These are phyloP conservation scores for Dictyophora rubrovolvata DNA, from an alignment of 768 basidiomycete genomes.

Conservation along the genomic window DNA sequence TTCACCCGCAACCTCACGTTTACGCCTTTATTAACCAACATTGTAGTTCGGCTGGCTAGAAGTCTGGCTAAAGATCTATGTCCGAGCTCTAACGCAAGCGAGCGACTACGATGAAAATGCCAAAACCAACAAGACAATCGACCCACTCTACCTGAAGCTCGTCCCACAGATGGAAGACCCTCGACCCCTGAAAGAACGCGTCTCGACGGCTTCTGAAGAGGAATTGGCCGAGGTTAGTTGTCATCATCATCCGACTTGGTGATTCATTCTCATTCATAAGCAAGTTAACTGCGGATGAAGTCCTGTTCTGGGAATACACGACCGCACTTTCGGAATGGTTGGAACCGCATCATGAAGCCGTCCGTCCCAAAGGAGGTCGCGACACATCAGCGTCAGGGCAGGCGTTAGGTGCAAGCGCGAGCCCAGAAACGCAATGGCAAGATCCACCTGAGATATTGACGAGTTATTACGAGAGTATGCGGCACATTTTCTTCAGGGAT, in stretches of 20 bases:
- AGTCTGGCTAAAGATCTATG: conserved; percentile 66
- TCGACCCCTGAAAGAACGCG: conserved; percentile 47
- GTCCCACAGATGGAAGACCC: conserved; percentile 32
- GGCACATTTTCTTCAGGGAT: no score
- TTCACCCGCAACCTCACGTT: neutral
- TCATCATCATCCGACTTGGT: conserved; percentile 6
- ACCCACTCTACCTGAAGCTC: conserved; percentile 58
- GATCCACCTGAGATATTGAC: conserved; percentile 47
- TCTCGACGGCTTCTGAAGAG: conserved; percentile 37
- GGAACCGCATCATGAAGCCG: conserved; percentile 62
- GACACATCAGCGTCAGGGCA: conserved; percentile 24
- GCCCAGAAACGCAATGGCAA: conserved; percentile 56
- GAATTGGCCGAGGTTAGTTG: conserved; percentile 43
- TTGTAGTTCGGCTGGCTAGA: conserved; percentile 60
- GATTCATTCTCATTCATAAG: neutral
- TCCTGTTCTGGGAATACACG: conserved; percentile 46
- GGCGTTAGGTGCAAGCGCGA: no score
- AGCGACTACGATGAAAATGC: conserved; percentile 74
- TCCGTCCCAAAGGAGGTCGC: conserved; percentile 32
- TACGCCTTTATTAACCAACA: neutral
- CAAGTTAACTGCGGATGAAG: conserved; percentile 61
- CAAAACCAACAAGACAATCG: conserved; percentile 68
- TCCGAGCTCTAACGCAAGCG: conserved; percentile 64
- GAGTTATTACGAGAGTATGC: conserved; percentile 54
- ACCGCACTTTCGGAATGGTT: conserved; percentile 63